Conservation (phyloP, 1,284 basidiomycete genomes). For the Moesziomyces sp. region DNA sequence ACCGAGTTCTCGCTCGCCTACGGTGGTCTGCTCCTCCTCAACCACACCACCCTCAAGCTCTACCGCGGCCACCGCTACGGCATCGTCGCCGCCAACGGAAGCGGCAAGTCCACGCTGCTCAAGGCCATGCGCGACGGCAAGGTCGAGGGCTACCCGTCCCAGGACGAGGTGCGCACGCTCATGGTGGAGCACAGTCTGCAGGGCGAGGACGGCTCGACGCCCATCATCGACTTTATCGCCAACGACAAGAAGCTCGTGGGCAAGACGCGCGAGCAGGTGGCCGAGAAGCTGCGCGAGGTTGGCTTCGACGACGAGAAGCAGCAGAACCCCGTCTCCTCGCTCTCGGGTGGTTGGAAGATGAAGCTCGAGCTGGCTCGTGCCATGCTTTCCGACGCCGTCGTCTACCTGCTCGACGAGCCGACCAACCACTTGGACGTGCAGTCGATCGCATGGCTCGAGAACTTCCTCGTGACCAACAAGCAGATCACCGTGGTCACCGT, state of each 20-base stretch:
- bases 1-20: slow-evolving; percentile 96
- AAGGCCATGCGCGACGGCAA: slow-evolving; percentile 94
- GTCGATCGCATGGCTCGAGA: slow-evolving; percentile 92
- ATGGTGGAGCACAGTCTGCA: slow-evolving; percentile 98
- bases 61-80: slow-evolving; percentile 89
- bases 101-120: slow-evolving; percentile 95
- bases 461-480: slow-evolving; percentile 73
- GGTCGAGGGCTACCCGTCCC: slow-evolving; percentile 92
- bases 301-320: slow-evolving; percentile 92
- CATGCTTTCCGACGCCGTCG: slow-evolving; percentile 75
- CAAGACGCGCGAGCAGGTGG: slow-evolving; percentile 60
- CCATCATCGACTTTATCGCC: slow-evolving; percentile 88
- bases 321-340: slow-evolving; percentile 83
- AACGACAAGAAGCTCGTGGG: slow-evolving; percentile 73
- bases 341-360: slow-evolving; percentile 99
- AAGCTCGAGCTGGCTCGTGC: slow-evolving; percentile 79
- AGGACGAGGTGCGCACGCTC: slow-evolving; percentile 83
- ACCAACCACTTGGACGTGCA: slow-evolving; percentile 81
- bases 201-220: slow-evolving; percentile 84
- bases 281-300: slow-evolving; percentile 58
- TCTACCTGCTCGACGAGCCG: slow-evolving; percentile 89
- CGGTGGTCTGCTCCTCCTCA: slow-evolving; percentile 91
- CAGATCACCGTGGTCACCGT: slow-evolving; percentile 86
- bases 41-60: slow-evolving; percentile 91
- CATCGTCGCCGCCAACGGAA: slow-evolving; percentile 93